A percentile compares a stretch with the other conserved stretches of the same genome.
Evolutionary conservation across 2,329 filamentous ascomycete genomes (phyloP).

Genomic region (Exophiala viscosa): DNA sequence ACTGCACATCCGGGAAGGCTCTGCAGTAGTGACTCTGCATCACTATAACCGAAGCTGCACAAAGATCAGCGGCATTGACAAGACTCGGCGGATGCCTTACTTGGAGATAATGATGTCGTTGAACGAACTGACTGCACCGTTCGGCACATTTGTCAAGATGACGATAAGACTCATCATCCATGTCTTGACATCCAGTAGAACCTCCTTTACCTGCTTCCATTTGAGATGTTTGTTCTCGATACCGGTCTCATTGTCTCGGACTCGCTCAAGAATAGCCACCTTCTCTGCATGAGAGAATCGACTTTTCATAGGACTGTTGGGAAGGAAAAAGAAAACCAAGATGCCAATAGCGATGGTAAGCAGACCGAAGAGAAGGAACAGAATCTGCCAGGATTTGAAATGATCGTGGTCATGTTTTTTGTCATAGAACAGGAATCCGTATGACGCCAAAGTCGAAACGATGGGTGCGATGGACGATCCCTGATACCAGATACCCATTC

Average conservation of each 20-base stretch:
- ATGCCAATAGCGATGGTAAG: constrained; percentile 41
- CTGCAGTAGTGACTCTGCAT: constrained; percentile 43
- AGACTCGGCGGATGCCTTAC: constrained; percentile 21
- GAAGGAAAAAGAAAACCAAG: constrained; percentile 38
- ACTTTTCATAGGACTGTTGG: constrained; percentile 41
- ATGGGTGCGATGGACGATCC: constrained; percentile 15
- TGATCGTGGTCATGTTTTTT: constrained; percentile 24
- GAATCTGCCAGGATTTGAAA: constrained; percentile 30
- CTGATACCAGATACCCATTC: constrained; percentile 31
- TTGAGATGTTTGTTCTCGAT: constrained; percentile 53
- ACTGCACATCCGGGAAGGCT: constrained; percentile 44
- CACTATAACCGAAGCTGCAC: constrained; percentile 42
- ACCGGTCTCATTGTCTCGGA: constrained; percentile 48
- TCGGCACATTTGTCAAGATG: constrained; percentile 37
- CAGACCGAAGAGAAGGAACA: constrained; percentile 47
- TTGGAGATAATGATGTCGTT: constrained; percentile 40
- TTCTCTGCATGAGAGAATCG: constrained; percentile 38
- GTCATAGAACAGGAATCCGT: constrained; percentile 18
- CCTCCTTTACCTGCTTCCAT: constrained; percentile 44
- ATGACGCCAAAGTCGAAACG: constrained; percentile 14
- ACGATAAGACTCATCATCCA: constrained; percentile 38
- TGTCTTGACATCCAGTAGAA: constrained; percentile 43
- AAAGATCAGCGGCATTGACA: not conserved
- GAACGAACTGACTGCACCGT: constrained; percentile 44
- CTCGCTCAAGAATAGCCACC: constrained; percentile 38